Evolutionary conservation across 306 rosid species (phyloP).

Genomic region (Cicer bijugum): DNA sequence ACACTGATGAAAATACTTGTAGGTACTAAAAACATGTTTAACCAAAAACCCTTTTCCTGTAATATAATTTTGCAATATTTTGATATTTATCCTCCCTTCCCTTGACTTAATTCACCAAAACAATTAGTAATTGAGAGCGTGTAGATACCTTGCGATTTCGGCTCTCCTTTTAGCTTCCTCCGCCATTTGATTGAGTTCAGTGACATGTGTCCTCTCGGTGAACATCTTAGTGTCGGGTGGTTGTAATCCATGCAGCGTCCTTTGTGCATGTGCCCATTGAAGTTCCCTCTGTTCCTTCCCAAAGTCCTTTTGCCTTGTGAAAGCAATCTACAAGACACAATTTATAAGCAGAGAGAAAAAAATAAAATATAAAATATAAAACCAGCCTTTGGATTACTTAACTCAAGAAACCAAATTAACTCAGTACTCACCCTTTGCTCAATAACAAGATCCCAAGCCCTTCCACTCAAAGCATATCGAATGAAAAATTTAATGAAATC

Average conservation of each 20-base stretch:
- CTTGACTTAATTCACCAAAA: background rate
- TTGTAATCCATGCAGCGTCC: conserved; percentile 91
- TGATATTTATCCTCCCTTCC: background rate
- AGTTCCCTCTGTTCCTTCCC: conserved; percentile 98
- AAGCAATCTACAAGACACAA: conserved; percentile 74
- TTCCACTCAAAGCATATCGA: conserved; percentile 88
- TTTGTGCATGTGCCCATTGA: conserved; percentile 98
- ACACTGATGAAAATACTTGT: background rate
- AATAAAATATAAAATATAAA: background rate
- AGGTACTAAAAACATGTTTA: background rate
- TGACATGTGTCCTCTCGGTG: conserved; percentile 77
- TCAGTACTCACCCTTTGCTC: conserved; percentile 81
- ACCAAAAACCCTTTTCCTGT: background rate
- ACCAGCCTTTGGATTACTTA: conserved; percentile 1
- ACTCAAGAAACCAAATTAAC: conserved; percentile 35
- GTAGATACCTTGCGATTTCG: conserved; percentile 82
- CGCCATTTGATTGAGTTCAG: conserved; percentile 92
- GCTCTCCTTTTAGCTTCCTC: conserved; percentile 99
- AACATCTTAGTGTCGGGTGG: conserved; percentile 86
- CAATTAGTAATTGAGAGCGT: background rate
- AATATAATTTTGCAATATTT: background rate
- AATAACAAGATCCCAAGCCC: conserved; percentile 98
- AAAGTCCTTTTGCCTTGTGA: conserved; percentile 98
- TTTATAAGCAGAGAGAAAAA: conserved; percentile 25
- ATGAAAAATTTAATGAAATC: conserved; percentile 82